Percentiles rank a stretch among this genome's conserved stretches.
phyloP scores from a whole-genome alignment of 2,329 filamentous ascomycete species.

The Neopestalotiopsis clavispora region DNA sequence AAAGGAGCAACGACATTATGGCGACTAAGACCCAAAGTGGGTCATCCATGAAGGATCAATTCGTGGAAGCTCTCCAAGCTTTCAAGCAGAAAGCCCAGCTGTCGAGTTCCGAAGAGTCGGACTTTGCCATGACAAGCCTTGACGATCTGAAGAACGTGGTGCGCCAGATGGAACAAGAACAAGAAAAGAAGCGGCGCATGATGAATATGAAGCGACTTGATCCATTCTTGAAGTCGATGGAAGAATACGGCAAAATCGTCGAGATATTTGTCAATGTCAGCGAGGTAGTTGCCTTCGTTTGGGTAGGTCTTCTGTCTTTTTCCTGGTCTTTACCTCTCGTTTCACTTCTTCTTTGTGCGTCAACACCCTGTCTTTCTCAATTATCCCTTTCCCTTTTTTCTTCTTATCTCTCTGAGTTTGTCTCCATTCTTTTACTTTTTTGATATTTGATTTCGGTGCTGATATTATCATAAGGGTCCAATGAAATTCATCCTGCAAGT shows the following conservation, averaged over 20 bases:
- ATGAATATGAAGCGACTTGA: constrained; percentile 4
- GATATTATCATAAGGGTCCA: background rate
- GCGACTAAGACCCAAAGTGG: background rate
- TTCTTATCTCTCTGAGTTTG: too few relatives aligned
- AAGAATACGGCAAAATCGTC: constrained; percentile 14
- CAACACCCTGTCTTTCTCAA: too few relatives aligned
- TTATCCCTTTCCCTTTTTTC: too few relatives aligned
- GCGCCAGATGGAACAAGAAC: background rate
- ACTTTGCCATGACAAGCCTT: background rate
- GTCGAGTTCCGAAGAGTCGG: background rate
- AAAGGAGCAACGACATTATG: background rate
- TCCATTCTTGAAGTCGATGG: constrained; percentile 12
- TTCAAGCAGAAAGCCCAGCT: background rate
- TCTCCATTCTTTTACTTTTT: too few relatives aligned
- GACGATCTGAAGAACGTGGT: background rate
- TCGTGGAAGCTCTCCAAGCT: background rate
- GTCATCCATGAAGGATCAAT: background rate
- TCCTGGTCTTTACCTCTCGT: background rate
- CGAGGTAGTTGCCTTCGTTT: constrained; percentile 17
- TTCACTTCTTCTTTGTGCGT: too few relatives aligned
- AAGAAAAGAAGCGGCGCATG: background rate
- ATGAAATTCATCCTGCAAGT: constrained; percentile 12
- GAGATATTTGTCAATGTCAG: constrained; percentile 11
- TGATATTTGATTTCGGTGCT: background rate
- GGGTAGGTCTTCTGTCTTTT: background rate